phyloP scores from a whole-genome alignment of 1,284 basidiomycete genomes.

The Rhodotorula sp. region DNA sequence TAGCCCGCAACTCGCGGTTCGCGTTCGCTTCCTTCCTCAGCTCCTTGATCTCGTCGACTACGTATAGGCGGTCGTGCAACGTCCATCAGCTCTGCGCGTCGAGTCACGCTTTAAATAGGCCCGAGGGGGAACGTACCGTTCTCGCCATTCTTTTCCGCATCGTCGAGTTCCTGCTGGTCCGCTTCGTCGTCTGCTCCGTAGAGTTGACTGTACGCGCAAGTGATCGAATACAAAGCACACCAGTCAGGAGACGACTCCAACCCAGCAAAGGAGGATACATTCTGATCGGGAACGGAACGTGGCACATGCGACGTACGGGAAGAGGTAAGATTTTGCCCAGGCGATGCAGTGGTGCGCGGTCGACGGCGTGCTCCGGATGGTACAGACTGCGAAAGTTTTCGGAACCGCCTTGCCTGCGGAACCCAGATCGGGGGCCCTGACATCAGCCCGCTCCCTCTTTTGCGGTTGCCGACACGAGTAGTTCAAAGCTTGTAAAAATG shows the following conservation, averaged over 20 bases:
- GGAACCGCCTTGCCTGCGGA: constrained; percentile 77
- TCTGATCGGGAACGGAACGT: background rate
- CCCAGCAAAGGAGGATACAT: background rate
- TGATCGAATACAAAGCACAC: background rate
- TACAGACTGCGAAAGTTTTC: constrained; percentile 96
- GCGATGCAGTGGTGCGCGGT: constrained; percentile 99
- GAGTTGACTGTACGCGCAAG: constrained; percentile 63
- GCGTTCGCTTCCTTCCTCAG: constrained; percentile 84
- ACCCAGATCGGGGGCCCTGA: background rate
- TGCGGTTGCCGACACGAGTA: too few relatives aligned
- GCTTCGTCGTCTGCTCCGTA: constrained; percentile 84
- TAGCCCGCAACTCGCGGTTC: constrained; percentile 72
- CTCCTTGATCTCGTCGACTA: constrained; percentile 85
- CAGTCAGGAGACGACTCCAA: background rate
- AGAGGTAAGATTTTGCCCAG: constrained; percentile 98
- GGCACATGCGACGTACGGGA: constrained; percentile 63
- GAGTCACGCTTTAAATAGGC: background rate
- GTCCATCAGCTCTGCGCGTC: background rate
- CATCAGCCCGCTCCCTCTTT: too few relatives aligned
- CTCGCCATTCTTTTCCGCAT: constrained; percentile 81
- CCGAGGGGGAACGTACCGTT: constrained; percentile 60
- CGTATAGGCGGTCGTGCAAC: too few relatives aligned
- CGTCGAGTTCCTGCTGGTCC: constrained; percentile 67
- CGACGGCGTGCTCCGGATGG: constrained; percentile 93
- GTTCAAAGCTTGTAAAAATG: too few relatives aligned